A percentile compares a stretch with the other conserved stretches of the same genome.
Conservation (phyloP, 768 basidiomycete species). For the Xanthoconium purpureum region DNA sequence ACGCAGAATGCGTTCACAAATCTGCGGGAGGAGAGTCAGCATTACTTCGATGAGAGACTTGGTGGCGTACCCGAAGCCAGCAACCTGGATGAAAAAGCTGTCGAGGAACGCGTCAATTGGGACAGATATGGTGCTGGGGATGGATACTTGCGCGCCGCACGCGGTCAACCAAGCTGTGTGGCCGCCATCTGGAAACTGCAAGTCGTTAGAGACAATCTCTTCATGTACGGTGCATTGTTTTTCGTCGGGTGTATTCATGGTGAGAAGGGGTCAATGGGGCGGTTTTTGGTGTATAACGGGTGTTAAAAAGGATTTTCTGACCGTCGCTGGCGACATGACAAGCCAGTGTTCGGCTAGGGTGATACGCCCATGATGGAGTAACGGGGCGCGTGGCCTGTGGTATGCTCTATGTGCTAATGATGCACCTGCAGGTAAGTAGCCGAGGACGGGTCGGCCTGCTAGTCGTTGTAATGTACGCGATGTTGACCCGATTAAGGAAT, state of each 20-base stretch:
- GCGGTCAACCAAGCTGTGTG: constrained; percentile 24
- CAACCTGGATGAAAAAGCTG: constrained; percentile 37
- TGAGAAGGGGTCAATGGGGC: background rate
- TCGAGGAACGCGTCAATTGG: background rate
- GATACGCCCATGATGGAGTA: background rate
- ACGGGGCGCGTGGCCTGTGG: background rate
- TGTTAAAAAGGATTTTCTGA: background rate
- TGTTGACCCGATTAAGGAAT: constrained; percentile 11
- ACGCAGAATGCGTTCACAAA: constrained; percentile 39
- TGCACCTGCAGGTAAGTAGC: background rate
- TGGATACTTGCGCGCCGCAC: constrained; percentile 21
- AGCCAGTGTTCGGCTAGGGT: constrained; percentile 5
- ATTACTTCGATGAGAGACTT: background rate
- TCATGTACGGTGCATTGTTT: background rate
- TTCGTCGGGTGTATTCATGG: constrained; percentile 6
- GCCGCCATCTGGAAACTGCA: constrained; percentile 24
- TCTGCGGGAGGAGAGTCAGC: constrained; percentile 14
- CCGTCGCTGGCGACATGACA: background rate
- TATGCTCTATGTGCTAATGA: background rate
- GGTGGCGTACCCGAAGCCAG: constrained; percentile 34
- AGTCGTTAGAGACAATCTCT: background rate
- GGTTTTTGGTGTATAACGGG: background rate
- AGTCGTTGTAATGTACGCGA: too few relatives aligned
- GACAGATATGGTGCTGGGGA: background rate
- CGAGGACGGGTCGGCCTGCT: too few relatives aligned